phyloP scores from a whole-genome alignment of 805 yeast genomes.

The Lachancea nothofagi region DNA sequence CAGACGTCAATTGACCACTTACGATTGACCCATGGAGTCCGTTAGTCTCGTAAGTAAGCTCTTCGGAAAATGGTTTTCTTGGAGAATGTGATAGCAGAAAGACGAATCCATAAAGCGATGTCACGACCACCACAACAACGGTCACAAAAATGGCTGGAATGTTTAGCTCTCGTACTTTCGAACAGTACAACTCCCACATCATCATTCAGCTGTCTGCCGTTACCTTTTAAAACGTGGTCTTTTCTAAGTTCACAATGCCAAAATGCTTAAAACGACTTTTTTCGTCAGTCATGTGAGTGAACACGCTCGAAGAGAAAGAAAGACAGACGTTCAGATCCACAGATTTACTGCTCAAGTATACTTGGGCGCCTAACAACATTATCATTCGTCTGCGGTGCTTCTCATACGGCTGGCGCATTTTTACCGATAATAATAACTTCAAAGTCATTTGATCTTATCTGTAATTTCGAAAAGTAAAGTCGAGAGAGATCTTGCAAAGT shows the following conservation, averaged over 20 bases:
- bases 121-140: constrained; percentile 9
- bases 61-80: constrained; percentile 48
- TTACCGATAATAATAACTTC: too few relatives aligned
- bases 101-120: constrained; percentile 37
- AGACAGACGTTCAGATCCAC: too few relatives aligned
- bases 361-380: neutral
- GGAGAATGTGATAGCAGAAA: constrained; percentile 59
- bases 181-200: constrained; percentile 4
- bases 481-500: too few relatives aligned
- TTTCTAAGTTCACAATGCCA: neutral
- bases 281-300: too few relatives aligned
- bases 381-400: too few relatives aligned
- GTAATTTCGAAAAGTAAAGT: too few relatives aligned
- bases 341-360: neutral
- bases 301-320: too few relatives aligned
- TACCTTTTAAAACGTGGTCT: neutral
- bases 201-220: neutral
- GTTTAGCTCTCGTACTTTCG: constrained; percentile 12
- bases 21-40: constrained; percentile 26
- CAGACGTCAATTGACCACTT: constrained; percentile 29
- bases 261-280: neutral
- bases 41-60: constrained; percentile 50
- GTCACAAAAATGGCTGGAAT: constrained; percentile 12
- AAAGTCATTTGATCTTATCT: too few relatives aligned
- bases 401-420: too few relatives aligned